Evolutionary conservation across 768 basidiomycete species (phyloP), one percentile per base, ranked within the genome.

Genomic region (Pleurotus tuoliensis): DNA sequence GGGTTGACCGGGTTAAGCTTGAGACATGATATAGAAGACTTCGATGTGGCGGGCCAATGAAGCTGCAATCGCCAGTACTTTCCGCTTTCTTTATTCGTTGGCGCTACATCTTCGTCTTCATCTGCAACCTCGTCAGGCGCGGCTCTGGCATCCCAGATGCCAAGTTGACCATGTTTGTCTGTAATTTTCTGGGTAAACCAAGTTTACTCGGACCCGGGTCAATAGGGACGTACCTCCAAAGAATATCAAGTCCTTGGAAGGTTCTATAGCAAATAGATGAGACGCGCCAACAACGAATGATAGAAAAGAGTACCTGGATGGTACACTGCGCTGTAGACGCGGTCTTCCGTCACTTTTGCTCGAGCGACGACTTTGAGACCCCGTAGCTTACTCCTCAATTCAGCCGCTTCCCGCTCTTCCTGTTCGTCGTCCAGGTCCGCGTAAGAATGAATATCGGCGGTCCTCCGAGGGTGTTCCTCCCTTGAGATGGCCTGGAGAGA

Each of bases 101-200:
- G 53, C 27, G 66, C 56, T 20, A 75, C 71, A 48, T 83, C 80
- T 0, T 69, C 83, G 56, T 90, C 88, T 44, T 88, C 88, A 53
- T 88, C 88, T 2, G 73, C 74, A 1, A 73, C 74, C 62, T 90
- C 89, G 27, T 89, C 88, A 18, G 71, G 62, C 7, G 83, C 72
- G 2, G 92, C 90, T 59, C 82, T 81, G 8, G 92, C 86, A 69
- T 94, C 92, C 92, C 92, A 94, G 37, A 94, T 86, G 2, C 90
- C 92, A 40, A 94, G 72, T 63, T 86, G 81, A 0, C 92, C 92
- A 61, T 90, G 84, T 63, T 92, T 94, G 63, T 93, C 92, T 92
- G 57, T 13, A 46, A 51, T 38, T 25, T 18, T 56, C 16, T n/a
- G 40, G 57, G 34, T 47, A 55, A 43, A 34, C 20, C 8, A 11